A percentile compares a stretch with the other conserved stretches of the same genome.
phyloP scores from a whole-genome alignment of 2,329 filamentous ascomycete species.

The Didymosphaeria variabile region DNA sequence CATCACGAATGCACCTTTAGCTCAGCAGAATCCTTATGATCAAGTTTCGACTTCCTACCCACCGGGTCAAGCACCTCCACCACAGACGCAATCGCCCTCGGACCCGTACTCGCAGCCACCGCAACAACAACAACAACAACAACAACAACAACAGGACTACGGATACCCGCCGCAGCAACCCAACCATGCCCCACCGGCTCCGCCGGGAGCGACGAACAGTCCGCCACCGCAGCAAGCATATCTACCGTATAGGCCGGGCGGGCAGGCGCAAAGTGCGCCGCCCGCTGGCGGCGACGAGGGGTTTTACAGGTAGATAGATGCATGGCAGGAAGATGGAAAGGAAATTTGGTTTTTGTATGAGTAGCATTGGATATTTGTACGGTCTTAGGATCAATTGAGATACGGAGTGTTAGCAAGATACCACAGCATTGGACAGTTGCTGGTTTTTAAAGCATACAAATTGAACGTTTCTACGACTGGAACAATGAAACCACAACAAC shows the following conservation, averaged over 20 bases:
- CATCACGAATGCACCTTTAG: constrained; percentile 27
- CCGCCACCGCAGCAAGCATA: constrained; percentile 39
- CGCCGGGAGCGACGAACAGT: constrained; percentile 36
- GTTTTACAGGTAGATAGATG: constrained; percentile 34
- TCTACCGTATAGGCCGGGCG: constrained; percentile 46
- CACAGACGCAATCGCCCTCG: constrained; percentile 34
- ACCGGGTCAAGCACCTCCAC: constrained; percentile 17
- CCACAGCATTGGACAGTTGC: constrained; percentile 3
- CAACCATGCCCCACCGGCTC: constrained; percentile 42
- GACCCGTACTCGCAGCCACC: constrained; percentile 42
- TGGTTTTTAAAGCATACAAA: constrained; percentile 6
- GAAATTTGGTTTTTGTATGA: constrained; percentile 2
- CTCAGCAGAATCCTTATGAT: constrained; percentile 38
- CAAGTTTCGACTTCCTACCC: constrained; percentile 38
- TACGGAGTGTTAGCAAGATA: constrained; percentile 10
- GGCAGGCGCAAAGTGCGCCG: constrained; percentile 40
- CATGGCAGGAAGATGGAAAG: not conserved
- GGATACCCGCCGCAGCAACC: constrained; percentile 46
- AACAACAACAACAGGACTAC: constrained; percentile 29
- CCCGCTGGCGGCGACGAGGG: constrained; percentile 44
- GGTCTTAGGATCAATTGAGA: not conserved
- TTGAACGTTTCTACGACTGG: not conserved
- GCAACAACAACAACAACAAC: constrained; percentile 26
- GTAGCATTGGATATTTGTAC: not conserved
- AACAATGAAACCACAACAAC: not conserved